Evolutionary conservation across 2,329 filamentous ascomycete species (phyloP).

Genomic region (Cercospora beticola): DNA sequence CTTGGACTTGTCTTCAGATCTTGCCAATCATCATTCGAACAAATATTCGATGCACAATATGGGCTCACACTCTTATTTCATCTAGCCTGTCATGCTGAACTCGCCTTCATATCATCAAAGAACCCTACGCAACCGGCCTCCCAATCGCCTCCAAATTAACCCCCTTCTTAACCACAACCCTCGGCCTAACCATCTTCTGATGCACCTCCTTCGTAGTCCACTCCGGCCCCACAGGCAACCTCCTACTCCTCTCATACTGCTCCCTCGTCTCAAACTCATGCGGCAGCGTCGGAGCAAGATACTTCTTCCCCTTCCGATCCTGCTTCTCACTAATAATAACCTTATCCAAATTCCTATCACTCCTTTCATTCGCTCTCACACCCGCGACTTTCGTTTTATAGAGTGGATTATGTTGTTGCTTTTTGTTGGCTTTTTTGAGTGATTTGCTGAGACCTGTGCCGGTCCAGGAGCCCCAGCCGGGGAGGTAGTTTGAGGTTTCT

Average conservation of each 20-base stretch:
- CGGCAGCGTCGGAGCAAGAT: constrained; percentile 78
- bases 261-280: constrained; percentile 83
- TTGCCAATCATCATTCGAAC: too few species aligned
- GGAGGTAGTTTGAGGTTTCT: constrained; percentile 77
- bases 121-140: constrained; percentile 64
- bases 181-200: constrained; percentile 84
- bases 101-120: too few species aligned
- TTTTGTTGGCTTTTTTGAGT: constrained; percentile 62
- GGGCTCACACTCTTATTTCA: too few species aligned
- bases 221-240: constrained; percentile 85
- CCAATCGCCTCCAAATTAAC: constrained; percentile 78
- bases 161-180: constrained; percentile 86
- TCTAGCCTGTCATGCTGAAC: too few species aligned
- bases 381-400: constrained; percentile 60
- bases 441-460: constrained; percentile 76
- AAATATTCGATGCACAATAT: too few species aligned
- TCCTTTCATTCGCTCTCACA: constrained; percentile 71
- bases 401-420: constrained; percentile 53
- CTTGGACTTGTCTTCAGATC: too few species aligned
- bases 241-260: constrained; percentile 86
- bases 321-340: constrained; percentile 93
- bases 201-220: constrained; percentile 97
- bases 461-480: constrained; percentile 91
- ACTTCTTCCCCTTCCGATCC: constrained; percentile 87
- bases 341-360: constrained; percentile 76